Evolutionary conservation across 495 filamentous ascomycete genomes (phyloP).

Genomic region (Amniculicola lignicola): DNA sequence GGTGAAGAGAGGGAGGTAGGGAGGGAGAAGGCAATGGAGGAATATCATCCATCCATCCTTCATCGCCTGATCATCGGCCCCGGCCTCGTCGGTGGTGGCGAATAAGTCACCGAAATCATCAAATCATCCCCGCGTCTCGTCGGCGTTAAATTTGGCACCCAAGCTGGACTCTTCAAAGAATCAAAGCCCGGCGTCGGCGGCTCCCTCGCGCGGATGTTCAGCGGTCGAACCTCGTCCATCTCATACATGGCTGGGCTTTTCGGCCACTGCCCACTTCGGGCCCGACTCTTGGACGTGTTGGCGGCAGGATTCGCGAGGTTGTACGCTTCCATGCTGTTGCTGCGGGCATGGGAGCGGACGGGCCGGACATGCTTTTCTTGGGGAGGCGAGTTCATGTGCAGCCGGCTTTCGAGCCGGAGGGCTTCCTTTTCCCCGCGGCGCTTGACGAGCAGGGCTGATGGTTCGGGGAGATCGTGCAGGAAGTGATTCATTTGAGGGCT

Average conservation of each 20-base stretch:
- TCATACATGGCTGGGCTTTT: constrained; percentile 29
- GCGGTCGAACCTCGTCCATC: constrained; percentile 6
- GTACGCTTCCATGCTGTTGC: constrained; percentile 17
- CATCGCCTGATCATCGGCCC: too few species aligned
- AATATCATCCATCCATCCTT: too few species aligned
- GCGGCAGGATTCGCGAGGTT: not conserved
- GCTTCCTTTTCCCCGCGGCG: constrained; percentile 33
- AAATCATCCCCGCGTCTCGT: constrained; percentile 39
- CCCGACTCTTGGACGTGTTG: not conserved
- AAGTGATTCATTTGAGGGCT: not conserved
- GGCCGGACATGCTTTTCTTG: not conserved
- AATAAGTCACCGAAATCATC: constrained; percentile 31
- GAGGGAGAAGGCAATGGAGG: not conserved
- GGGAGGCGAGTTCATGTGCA: too few species aligned
- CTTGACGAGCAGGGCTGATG: constrained; percentile 35
- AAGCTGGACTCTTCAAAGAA: constrained; percentile 35
- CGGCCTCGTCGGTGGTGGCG: too few species aligned
- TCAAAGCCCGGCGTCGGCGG: constrained; percentile 3
- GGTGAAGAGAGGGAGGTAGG: too few species aligned
- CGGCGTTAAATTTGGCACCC: constrained; percentile 43
- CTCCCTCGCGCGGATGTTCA: constrained; percentile 10
- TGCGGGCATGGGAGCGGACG: constrained; percentile 14
- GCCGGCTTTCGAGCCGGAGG: constrained; percentile 29
- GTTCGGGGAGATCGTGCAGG: not conserved
- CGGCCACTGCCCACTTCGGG: constrained; percentile 24